phyloP scores from a whole-genome alignment of 2,329 filamentous ascomycete genomes.

The Penicillium carneum region DNA sequence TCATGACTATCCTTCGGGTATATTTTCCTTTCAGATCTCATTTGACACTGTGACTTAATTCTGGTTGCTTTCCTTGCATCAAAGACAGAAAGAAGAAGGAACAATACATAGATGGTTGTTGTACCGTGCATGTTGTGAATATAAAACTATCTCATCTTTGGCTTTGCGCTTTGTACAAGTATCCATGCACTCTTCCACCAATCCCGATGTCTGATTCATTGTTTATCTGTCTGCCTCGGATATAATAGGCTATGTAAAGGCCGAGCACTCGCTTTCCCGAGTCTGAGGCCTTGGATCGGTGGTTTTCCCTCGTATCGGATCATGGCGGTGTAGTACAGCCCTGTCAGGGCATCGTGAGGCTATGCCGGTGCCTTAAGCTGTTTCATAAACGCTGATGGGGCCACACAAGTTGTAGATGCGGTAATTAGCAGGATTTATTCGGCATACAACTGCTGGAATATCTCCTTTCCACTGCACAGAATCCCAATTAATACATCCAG shows the following conservation, averaged over 20 bases:
- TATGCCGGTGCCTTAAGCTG: neutral
- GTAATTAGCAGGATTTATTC: neutral
- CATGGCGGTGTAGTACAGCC: neutral
- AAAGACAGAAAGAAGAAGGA: neutral
- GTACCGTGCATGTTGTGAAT: neutral
- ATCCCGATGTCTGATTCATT: conserved; percentile 5
- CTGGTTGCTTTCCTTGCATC: neutral
- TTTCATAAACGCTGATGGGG: neutral
- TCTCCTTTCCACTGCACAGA: neutral
- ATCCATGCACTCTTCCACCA: neutral
- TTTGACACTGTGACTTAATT: conserved; percentile 5
- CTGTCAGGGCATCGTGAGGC: neutral
- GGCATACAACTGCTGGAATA: neutral
- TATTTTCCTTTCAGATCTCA: neutral
- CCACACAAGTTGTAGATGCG: too few relatives aligned
- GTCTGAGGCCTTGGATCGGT: conserved; percentile 17
- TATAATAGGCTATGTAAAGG: conserved; percentile 13
- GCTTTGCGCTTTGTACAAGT: neutral
- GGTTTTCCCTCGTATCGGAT: conserved; percentile 37
- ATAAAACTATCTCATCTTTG: neutral
- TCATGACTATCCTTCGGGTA: neutral
- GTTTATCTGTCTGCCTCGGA: neutral
- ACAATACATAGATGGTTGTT: conserved; percentile 1
- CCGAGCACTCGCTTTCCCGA: conserved; percentile 17
- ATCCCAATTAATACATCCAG: neutral